Evolutionary conservation across 495 filamentous ascomycete genomes (phyloP), one percentile per base, ranked within the genome.

Genomic region (Xylaria scruposa): DNA sequence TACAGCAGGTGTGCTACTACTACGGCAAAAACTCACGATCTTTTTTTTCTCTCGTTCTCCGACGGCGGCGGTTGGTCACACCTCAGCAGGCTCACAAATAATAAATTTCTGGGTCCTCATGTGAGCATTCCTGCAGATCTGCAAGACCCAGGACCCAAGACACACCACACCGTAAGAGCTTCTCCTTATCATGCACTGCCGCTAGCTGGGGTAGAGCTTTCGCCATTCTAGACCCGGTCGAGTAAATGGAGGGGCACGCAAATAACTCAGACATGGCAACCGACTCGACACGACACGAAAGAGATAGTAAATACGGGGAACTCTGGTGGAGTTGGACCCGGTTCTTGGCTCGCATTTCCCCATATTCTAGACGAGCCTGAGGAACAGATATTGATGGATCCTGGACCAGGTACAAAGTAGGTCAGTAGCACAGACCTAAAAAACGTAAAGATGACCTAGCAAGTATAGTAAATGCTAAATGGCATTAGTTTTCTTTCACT

Each of bases 11-110:
- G 7, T 36, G 26, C 53, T 58, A 8, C 24, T 26, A 12, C 59
- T 62, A 62, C 59, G 2, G 38, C 1, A 76, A 49, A 79, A 79
- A 76, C 77, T 79, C 77, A 79, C 77, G 77, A 79, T 79, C 74
- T 73, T 75, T 71, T 65, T 72, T 70, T 72, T 70, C n/a, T 56
- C 47, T 49, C 19, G 51, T 47, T 31, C 73, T 69, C 73, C 74
- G 68, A 72, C 64, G 58, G 66, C 62, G 68, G 63, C 68, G 67
- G 53, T 53, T 65, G 29, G 44, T 36, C 47, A 59, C 40, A 40
- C 36, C 26, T 24, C 68, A 70, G 54, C 29, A 31, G 3, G 29
- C 69, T 71, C 69, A 38, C 15, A 24, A 44, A 42, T 21, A 12
- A 24, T 13, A 65, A 65, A 71, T 46, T 44, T 65, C 60, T 47